Conservation (phyloP, 169 alveolate genomes). For the Theileria equi region DNA sequence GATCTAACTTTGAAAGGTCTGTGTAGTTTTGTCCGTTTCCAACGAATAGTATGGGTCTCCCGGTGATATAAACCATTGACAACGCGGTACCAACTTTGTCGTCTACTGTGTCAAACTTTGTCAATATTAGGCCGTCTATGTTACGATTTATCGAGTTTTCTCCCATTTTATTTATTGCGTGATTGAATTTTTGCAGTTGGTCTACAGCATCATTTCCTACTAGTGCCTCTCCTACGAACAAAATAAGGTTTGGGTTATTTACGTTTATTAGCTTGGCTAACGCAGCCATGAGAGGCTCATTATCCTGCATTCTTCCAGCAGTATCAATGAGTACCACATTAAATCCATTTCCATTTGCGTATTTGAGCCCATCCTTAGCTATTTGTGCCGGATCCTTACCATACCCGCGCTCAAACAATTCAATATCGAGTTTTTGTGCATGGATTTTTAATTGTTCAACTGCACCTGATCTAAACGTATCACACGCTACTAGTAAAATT, state of each 20-base stretch:
- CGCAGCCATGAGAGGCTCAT: slow-evolving; percentile 97
- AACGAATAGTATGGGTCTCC: slow-evolving; percentile 98
- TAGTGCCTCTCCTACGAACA: slow-evolving; percentile 99
- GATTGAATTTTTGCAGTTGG: slow-evolving; percentile 95
- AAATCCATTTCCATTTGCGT: slow-evolving; percentile 86
- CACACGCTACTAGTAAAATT: slow-evolving; percentile 98
- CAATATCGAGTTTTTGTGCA: slow-evolving; percentile 90
- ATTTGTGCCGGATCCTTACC: slow-evolving; percentile 97
- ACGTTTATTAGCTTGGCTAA: slow-evolving; percentile 94
- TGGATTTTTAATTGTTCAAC: slow-evolving; percentile 98
- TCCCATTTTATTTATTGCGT: slow-evolving; percentile 85
- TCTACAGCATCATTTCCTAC: slow-evolving; percentile 99
- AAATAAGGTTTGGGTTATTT: slow-evolving; percentile 95
- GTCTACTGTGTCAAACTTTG: slow-evolving; percentile 99
- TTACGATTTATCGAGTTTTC: slow-evolving; percentile 81
- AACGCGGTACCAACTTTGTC: slow-evolving; percentile 99
- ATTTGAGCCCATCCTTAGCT: slow-evolving; percentile 91
- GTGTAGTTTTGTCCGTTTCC: slow-evolving; percentile 99
- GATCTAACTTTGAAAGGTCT: slow-evolving; percentile 91
- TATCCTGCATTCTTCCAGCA: slow-evolving; percentile 99
- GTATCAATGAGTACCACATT: slow-evolving; percentile 99
- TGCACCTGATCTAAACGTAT: slow-evolving; percentile 99
- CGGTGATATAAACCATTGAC: slow-evolving; percentile 97
- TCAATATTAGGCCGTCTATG: slow-evolving; percentile 98
- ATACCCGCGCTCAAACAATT: slow-evolving; percentile 97